Percentiles rank a stretch among this genome's conserved stretches.
Evolutionary conservation across 768 basidiomycete species (phyloP).

Genomic region (Boletellus emodensis): DNA sequence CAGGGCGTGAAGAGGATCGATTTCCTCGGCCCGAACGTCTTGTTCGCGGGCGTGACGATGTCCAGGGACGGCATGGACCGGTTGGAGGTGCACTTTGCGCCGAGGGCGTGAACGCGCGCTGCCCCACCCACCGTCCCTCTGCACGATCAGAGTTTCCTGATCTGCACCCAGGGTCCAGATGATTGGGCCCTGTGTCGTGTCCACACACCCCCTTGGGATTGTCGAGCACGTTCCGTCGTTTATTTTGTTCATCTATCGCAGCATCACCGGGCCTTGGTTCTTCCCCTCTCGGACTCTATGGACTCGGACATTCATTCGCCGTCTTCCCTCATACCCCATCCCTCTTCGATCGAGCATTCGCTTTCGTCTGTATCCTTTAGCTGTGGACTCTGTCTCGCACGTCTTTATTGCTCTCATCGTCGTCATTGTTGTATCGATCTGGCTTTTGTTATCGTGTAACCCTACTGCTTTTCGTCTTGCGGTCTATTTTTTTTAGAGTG

Average conservation of each 20-base stretch:
- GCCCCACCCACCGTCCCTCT: not conserved
- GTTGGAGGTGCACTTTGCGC: conserved; percentile 29
- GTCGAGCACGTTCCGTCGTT: conserved; percentile 13
- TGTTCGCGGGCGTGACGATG: conserved; percentile 30
- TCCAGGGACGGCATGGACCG: conserved; percentile 25
- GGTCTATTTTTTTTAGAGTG: not conserved
- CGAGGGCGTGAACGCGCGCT: conserved; percentile 11
- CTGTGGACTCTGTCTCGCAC: conserved; percentile 7
- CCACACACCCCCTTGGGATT: not conserved
- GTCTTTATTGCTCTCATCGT: conserved; percentile 3
- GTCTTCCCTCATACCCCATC: not conserved
- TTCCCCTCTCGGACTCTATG: conserved; percentile 10
- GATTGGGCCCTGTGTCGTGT: conserved; percentile 8
- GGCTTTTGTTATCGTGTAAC: not conserved
- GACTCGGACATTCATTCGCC: conserved; percentile 11
- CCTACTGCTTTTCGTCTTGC: not conserved
- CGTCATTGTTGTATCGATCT: conserved; percentile 15
- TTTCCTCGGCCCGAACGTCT: conserved; percentile 31
- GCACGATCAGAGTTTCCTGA: conserved; percentile 10
- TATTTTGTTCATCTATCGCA: conserved; percentile 17
- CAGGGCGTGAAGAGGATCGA: conserved; percentile 41
- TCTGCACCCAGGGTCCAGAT: conserved; percentile 6
- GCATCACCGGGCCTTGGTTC: not conserved
- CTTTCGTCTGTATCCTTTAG: conserved; percentile 8
- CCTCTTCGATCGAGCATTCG: not conserved